These are phyloP conservation scores for Cucurbita maxima DNA, from an alignment of 306 rosid species.

Conservation along the genomic window DNA sequence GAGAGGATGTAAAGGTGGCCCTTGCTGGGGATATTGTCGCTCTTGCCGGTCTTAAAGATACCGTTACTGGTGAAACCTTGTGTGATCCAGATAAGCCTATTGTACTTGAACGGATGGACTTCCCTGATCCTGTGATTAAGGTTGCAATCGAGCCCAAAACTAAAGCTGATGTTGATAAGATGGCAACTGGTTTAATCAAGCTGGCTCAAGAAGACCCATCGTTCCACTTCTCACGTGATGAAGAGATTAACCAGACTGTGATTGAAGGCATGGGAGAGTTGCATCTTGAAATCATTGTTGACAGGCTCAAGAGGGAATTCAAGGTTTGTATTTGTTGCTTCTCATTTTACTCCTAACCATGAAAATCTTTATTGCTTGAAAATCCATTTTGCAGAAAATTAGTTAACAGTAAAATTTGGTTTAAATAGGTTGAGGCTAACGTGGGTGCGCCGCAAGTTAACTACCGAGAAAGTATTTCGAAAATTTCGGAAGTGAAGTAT, in stretches of 20 bases:
- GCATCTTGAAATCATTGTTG: constrained; percentile 96
- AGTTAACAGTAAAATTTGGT: background rate
- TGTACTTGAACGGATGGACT: constrained; percentile 93
- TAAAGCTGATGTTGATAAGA: constrained; percentile 89
- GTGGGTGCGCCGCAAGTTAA: constrained; percentile 99
- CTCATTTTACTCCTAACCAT: background rate
- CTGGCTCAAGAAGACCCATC: constrained; percentile 99
- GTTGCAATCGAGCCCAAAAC: constrained; percentile 99
- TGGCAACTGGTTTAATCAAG: constrained; percentile 80
- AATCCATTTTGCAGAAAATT: background rate
- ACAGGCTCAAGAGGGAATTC: constrained; percentile 86
- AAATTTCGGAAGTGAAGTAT: constrained; percentile 45
- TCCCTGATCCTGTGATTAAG: constrained; percentile 97
- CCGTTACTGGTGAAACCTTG: constrained; percentile 84
- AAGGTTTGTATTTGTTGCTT: constrained; percentile 39
- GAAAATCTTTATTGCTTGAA: background rate
- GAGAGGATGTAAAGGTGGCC: constrained; percentile 91
- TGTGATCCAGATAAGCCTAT: constrained; percentile 62
- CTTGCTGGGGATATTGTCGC: constrained; percentile 80
- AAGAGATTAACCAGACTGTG: constrained; percentile 89
- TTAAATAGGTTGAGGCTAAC: constrained; percentile 75
- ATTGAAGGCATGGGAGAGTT: constrained; percentile 99
- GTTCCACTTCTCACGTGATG: constrained; percentile 91
- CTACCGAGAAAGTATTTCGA: constrained; percentile 92
- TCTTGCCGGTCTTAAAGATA: constrained; percentile 89